Percentiles rank a stretch among this genome's conserved stretches.
phyloP scores from a whole-genome alignment of 345 rosid genomes.

The Lagerstroemia speciosa region DNA sequence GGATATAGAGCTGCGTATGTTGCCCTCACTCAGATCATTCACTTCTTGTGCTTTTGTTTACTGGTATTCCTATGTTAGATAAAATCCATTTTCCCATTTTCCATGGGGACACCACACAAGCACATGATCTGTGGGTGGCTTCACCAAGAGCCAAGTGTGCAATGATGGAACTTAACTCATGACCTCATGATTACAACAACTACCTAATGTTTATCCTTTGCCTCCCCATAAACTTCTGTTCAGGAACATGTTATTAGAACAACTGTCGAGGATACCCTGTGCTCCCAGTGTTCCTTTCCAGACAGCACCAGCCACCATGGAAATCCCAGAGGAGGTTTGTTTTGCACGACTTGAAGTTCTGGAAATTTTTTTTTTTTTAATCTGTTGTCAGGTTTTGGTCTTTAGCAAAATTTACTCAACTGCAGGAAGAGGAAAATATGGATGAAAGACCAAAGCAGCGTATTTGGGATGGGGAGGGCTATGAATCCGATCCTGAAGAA shows the following conservation, averaged over 20 bases:
- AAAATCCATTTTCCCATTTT: not conserved
- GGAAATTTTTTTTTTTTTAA: not conserved
- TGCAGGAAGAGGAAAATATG: slow-evolving; percentile 55
- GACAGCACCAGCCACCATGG: slow-evolving; percentile 35
- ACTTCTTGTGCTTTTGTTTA: not conserved
- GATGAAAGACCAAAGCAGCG: slow-evolving; percentile 67
- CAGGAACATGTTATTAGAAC: slow-evolving; percentile 46
- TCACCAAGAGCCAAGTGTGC: not conserved
- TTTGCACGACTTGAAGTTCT: slow-evolving; percentile 2
- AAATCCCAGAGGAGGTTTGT: slow-evolving; percentile 60
- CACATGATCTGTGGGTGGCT: no score
- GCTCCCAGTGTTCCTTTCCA: slow-evolving; percentile 67
- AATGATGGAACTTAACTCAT: not conserved
- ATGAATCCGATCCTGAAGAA: slow-evolving; percentile 73
- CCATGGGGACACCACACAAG: no score
- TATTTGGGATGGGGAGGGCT: slow-evolving; percentile 71
- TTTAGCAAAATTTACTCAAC: slow-evolving; percentile 9
- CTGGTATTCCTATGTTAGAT: not conserved
- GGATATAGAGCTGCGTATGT: not conserved
- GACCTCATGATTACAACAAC: not conserved
- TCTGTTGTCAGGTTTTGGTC: slow-evolving; percentile 3
- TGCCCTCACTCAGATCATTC: not conserved
- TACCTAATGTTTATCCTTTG: not conserved
- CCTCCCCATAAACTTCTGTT: not conserved
- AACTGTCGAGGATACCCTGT: slow-evolving; percentile 44